These are phyloP conservation scores for Spathaspora jeffriesii DNA, from an alignment of 1,139 yeast genomes.

Conservation along the genomic window DNA sequence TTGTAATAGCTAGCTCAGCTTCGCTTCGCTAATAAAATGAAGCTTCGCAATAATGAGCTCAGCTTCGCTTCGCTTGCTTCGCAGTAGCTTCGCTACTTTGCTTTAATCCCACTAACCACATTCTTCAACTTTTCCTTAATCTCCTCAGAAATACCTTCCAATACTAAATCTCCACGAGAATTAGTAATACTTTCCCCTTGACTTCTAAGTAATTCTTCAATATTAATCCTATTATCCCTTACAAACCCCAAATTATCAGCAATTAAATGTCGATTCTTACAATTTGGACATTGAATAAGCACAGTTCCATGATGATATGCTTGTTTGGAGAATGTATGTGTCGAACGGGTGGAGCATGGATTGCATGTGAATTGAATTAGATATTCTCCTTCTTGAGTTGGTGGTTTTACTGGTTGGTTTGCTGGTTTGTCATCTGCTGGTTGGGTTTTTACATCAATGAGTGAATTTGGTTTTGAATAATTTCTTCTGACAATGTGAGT, in stretches of 20 bases:
- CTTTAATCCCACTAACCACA: conserved; percentile 51
- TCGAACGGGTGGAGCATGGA: conserved; percentile 78
- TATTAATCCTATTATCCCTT: conserved; percentile 68
- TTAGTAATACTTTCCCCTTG: conserved; percentile 76
- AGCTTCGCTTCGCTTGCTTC: too few species aligned
- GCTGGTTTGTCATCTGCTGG: background rate
- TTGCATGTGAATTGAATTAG: conserved; percentile 95
- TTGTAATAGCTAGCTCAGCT: too few species aligned
- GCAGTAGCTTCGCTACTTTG: conserved; percentile 22
- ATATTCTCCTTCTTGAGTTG: conserved; percentile 24
- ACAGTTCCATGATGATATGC: conserved; percentile 89
- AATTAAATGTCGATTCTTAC: conserved; percentile 84
- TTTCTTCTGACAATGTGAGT: background rate
- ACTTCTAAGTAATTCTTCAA: conserved; percentile 77
- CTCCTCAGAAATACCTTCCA: conserved; percentile 74
- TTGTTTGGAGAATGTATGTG: conserved; percentile 88
- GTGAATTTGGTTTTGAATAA: background rate
- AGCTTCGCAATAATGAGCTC: too few species aligned
- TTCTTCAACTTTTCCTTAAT: conserved; percentile 56
- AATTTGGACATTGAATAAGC: conserved; percentile 88
- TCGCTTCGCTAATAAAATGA: too few species aligned
- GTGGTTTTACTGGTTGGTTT: background rate
- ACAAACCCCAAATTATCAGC: conserved; percentile 92
- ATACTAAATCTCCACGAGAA: conserved; percentile 61
- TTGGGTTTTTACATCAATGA: background rate